These are phyloP conservation scores for Musa balbisiana DNA, from an alignment of 202 grass and related monocot genomes.

Conservation along the genomic window DNA sequence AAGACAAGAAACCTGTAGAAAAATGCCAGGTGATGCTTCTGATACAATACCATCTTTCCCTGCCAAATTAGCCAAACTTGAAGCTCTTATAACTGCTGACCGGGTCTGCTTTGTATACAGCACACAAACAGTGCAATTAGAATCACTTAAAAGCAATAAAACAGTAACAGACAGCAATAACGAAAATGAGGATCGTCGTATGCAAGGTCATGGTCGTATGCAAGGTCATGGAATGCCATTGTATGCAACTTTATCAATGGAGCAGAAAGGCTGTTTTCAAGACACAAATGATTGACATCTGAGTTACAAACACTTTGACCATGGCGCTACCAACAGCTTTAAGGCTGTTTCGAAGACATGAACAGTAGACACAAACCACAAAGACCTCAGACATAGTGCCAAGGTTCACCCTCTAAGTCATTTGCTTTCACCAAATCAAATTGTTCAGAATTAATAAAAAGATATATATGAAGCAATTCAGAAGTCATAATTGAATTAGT, in stretches of 20 bases:
- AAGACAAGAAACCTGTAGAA: slow-evolving; percentile 55
- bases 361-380: not conserved
- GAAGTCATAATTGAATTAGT: not conserved
- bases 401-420: not conserved
- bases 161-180: not conserved
- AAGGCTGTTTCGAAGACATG: not conserved
- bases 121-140: slow-evolving; percentile 13
- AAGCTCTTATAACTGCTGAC: slow-evolving; percentile 47
- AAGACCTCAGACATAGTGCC: not conserved
- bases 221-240: not conserved
- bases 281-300: not conserved
- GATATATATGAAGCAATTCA: not conserved
- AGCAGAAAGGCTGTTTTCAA: not conserved
- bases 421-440: no score
- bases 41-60: slow-evolving; percentile 36
- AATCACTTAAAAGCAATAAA: slow-evolving; percentile 19
- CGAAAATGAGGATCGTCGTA: not conserved
- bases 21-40: slow-evolving; percentile 64
- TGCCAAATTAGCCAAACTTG: slow-evolving; percentile 45
- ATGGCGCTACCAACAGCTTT: not conserved
- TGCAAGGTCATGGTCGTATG: not conserved
- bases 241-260: not conserved
- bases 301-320: not conserved
- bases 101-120: slow-evolving; percentile 34
- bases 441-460: no score